These are phyloP conservation scores for Comarum palustre DNA, from an alignment of 306 rosid species.

Conservation along the genomic window DNA sequence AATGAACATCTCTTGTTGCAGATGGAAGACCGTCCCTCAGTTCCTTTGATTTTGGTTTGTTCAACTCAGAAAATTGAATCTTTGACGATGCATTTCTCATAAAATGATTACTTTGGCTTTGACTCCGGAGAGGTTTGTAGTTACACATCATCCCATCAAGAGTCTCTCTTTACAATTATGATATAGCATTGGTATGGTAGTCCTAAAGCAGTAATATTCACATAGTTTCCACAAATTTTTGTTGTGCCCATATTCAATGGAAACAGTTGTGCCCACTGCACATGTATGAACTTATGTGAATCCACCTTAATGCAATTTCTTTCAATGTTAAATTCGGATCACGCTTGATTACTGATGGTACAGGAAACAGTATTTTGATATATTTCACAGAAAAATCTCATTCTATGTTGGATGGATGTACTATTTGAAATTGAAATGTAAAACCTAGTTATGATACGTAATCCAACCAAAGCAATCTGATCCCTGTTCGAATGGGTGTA, in stretches of 20 bases:
- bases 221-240: not conserved
- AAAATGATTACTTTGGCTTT: constrained; percentile 61
- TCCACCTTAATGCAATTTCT: not conserved
- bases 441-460: not conserved
- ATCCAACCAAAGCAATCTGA: not conserved
- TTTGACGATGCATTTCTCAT: constrained; percentile 47
- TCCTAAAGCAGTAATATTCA: not conserved
- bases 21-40: constrained; percentile 54
- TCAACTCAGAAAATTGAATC: constrained; percentile 49
- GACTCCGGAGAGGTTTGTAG: constrained; percentile 60
- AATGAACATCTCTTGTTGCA: constrained; percentile 41
- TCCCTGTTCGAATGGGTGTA: not conserved
- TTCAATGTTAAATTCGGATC: not conserved
- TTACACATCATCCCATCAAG: constrained; percentile 8
- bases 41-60: constrained; percentile 74
- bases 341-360: not conserved
- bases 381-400: not conserved
- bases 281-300: not conserved
- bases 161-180: constrained; percentile 23
- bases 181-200: constrained; percentile 15
- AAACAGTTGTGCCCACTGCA: not conserved
- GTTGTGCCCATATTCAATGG: not conserved
- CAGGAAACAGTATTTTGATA: not conserved
- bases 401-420: not conserved
- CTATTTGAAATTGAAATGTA: not conserved